These are phyloP conservation scores for Naematelia aurantialba DNA, from an alignment of 768 basidiomycete genomes.

Conservation along the genomic window DNA sequence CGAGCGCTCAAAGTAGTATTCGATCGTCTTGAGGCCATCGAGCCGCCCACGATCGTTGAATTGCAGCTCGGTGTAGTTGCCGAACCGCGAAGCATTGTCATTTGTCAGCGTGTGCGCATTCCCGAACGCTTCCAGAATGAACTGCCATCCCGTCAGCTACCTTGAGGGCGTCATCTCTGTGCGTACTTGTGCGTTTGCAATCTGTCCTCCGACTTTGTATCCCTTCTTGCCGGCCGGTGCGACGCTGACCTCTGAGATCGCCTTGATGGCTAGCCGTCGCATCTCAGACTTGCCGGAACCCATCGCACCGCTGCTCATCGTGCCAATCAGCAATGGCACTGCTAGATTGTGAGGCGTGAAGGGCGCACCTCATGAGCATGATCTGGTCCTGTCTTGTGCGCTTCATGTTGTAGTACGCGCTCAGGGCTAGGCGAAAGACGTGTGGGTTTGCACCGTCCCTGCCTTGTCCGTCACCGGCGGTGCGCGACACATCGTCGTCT, in stretches of 20 bases:
- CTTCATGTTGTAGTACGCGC: conserved; percentile 93
- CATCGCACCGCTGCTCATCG: conserved; percentile 73
- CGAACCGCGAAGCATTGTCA: conserved; percentile 91
- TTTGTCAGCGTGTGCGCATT: conserved; percentile 76
- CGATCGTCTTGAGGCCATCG: conserved; percentile 86
- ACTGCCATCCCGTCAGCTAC: conserved; percentile 51
- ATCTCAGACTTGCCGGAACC: conserved; percentile 92
- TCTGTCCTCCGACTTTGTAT: conserved; percentile 75
- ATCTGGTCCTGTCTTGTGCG: conserved; percentile 90
- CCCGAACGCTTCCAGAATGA: conserved; percentile 91
- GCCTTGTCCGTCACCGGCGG: conserved; percentile 49
- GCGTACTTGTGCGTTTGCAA: conserved; percentile 73
- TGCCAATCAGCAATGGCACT: no score
- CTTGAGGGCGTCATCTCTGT: neutral
- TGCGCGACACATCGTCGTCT: conserved; percentile 36
- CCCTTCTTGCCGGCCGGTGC: conserved; percentile 89
- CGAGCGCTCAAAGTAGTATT: conserved; percentile 90
- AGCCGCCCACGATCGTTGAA: conserved; percentile 88
- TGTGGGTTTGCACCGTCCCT: conserved; percentile 69
- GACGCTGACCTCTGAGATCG: conserved; percentile 83
- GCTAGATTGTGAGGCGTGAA: no score
- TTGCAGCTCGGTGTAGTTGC: conserved; percentile 96
- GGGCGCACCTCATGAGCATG: conserved; percentile 72
- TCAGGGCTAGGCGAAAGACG: conserved; percentile 84
- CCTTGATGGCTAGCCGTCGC: conserved; percentile 82